Evolutionary conservation across 345 rosid species (phyloP).

Genomic region (Eucalyptus dawsonii): DNA sequence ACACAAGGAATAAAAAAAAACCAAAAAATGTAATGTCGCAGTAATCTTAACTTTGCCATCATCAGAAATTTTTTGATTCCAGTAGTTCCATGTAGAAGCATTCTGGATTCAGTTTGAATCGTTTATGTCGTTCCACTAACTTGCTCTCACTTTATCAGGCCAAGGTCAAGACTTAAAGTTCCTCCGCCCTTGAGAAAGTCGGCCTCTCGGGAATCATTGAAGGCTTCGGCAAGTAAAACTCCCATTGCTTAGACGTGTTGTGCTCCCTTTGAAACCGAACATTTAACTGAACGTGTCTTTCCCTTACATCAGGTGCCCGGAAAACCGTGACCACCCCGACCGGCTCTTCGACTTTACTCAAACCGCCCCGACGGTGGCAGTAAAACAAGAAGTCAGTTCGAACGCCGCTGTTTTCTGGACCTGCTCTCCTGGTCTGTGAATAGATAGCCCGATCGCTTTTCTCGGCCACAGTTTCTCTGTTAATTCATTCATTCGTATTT

Average conservation of each 20-base stretch:
- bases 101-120: neutral
- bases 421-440: neutral
- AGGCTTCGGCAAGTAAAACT: slow-evolving; percentile 5
- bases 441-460: neutral
- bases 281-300: neutral
- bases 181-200: slow-evolving; percentile 16
- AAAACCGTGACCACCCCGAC: slow-evolving; percentile 4
- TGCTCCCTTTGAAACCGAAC: neutral
- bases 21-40: neutral
- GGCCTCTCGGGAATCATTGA: neutral
- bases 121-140: neutral
- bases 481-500: neutral
- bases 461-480: neutral
- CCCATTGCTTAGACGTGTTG: neutral
- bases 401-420: neutral
- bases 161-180: neutral
- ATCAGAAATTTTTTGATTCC: neutral
- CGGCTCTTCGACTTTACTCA: slow-evolving; percentile 7
- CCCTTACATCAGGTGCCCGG: slow-evolving; percentile 19
- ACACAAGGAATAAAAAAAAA: neutral
- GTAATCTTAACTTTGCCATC: neutral
- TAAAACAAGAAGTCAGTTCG: neutral
- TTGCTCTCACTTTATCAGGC: slow-evolving; percentile 1
- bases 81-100: neutral
- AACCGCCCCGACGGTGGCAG: slow-evolving; percentile 34